phyloP scores from a whole-genome alignment of 768 basidiomycete genomes.

The Lentinula detonsa region DNA sequence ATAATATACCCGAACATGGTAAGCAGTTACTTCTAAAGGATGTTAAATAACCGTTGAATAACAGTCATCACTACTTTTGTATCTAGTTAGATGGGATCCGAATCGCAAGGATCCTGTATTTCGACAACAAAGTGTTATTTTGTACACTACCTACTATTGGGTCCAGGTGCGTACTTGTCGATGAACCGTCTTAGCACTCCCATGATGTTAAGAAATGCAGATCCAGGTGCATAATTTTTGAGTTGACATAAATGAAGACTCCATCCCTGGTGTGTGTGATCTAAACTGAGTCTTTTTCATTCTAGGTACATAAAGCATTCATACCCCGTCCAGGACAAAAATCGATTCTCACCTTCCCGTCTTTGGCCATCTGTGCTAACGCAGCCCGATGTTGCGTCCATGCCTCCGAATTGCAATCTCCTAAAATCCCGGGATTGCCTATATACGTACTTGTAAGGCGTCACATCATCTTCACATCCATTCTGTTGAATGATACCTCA shows the following conservation, averaged over 20 bases:
- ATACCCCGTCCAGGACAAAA: slow-evolving; percentile 18
- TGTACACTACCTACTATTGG: slow-evolving; percentile 43
- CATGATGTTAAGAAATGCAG: background rate
- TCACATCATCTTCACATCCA: background rate
- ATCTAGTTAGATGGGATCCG: slow-evolving; percentile 36
- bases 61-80: background rate
- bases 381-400: slow-evolving; percentile 46
- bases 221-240: background rate
- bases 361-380: slow-evolving; percentile 34
- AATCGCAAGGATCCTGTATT: slow-evolving; percentile 27
- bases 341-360: slow-evolving; percentile 46
- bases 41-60: background rate
- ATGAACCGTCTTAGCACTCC: background rate
- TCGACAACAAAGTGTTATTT: slow-evolving; percentile 40
- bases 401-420: slow-evolving; percentile 40
- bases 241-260: background rate
- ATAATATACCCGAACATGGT: slow-evolving; percentile 38
- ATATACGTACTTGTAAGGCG: background rate
- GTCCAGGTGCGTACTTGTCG: background rate
- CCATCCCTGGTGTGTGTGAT: background rate
- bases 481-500: background rate
- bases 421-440: slow-evolving; percentile 12
- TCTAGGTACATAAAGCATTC: slow-evolving; percentile 18
- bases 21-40: slow-evolving; percentile 7
- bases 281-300: background rate